A percentile compares a stretch with the other conserved stretches of the same genome.
Evolutionary conservation across 495 filamentous ascomycete genomes (phyloP).

Genomic region (Hypoxylon cercidicola): DNA sequence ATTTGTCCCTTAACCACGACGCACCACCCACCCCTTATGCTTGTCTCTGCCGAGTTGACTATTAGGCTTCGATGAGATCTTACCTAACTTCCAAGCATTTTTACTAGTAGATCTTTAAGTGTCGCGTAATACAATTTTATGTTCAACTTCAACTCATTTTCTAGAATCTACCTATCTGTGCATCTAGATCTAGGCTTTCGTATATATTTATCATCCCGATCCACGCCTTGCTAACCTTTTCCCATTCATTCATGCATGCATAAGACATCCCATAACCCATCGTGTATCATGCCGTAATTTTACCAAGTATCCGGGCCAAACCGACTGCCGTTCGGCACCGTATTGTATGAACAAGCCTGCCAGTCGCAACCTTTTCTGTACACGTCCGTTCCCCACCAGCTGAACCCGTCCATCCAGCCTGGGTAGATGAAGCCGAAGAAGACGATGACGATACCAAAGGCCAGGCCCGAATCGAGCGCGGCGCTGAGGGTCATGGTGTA

Average conservation of each 20-base stretch:
- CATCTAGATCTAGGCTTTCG: constrained; percentile 22
- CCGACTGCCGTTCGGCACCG: constrained; percentile 60
- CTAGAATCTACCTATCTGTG: background rate
- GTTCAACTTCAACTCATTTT: background rate
- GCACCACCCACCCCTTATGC: no score
- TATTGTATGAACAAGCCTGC: constrained; percentile 68
- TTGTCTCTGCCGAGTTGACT: no score
- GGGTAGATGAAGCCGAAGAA: constrained; percentile 86
- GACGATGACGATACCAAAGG: constrained; percentile 79
- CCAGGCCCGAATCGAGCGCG: constrained; percentile 82
- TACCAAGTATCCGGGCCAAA: constrained; percentile 71
- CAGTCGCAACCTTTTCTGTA: constrained; percentile 74
- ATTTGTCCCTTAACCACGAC: no score
- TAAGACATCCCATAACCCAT: background rate
- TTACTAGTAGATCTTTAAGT: background rate
- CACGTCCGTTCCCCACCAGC: constrained; percentile 82
- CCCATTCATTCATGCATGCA: constrained; percentile 5
- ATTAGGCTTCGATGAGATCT: no score
- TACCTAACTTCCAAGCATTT: no score
- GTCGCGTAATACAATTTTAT: no score
- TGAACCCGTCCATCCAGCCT: constrained; percentile 69
- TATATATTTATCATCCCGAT: constrained; percentile 10
- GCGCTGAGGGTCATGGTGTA: constrained; percentile 90
- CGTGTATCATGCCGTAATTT: constrained; percentile 10
- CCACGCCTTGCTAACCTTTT: background rate